Evolutionary conservation across 352 stramenopile species (phyloP), one percentile per base, ranked within the genome.

Genomic region (Phytopythium vexans): DNA sequence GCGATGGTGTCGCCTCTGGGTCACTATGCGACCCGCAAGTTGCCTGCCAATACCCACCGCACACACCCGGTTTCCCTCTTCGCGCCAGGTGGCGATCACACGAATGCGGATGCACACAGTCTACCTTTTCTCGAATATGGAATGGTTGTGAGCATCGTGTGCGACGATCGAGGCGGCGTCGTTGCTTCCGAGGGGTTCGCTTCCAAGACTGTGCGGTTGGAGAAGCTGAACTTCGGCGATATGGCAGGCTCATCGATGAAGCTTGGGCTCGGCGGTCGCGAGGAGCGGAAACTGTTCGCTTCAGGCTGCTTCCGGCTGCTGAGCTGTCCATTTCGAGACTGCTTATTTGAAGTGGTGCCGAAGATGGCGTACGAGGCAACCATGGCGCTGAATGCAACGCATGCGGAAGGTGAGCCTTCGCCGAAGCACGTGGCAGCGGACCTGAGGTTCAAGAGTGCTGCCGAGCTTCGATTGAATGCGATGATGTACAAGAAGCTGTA

Each of bases 361-460:
- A 86, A 86, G 45, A 88, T 89, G 80, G 83, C 60, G 15, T 91
- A 88, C 15, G 80, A 91, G 38, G 71, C 80, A 3, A 88, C 77
- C 1, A 62, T 76, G 37, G 64, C 65, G 6, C 55, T 85, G 3
- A 58, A 77, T 64, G 16, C 56, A 14, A 41, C 10, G 32, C 50
- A 14, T 37, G 41, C 27, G 32, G 8, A 36, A 38, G 10, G 38
- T 27, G 21, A 27, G 21, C 21, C 21, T 27, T 27, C 21, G 21
- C 21, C 62, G 34, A 3, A 58, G 38, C 11, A 12, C 3, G 27
- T 35, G 11, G 12, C 8, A 44, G 21, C 15, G 12, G 58, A 55
- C 16, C 52, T 89, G 45, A 77, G 67, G 40, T 89, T 89, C 36
- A 89, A 88, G 52, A 88, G 80, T 37, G 71, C 86, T 40, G 75